Evolutionary conservation across 2,329 filamentous ascomycete species (phyloP).

Genomic region (Calonectria ilicicola): DNA sequence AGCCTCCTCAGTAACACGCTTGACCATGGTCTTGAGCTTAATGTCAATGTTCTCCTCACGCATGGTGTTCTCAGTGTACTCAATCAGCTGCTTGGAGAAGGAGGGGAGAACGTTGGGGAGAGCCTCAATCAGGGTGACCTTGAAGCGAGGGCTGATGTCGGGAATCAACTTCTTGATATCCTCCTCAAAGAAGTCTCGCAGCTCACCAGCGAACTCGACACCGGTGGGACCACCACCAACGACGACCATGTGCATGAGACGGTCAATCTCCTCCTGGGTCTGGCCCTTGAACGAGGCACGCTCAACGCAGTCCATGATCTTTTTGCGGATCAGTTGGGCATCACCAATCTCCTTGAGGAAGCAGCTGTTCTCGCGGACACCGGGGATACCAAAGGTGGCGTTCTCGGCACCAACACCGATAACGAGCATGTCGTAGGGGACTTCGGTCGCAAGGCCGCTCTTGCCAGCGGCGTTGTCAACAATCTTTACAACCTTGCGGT

Average conservation of each 20-base stretch:
- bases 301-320: conserved; percentile 99
- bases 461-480: conserved; percentile 94
- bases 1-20: conserved; percentile 91
- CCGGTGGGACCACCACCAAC: conserved; percentile 94
- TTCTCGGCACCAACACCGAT: conserved; percentile 98
- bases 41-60: conserved; percentile 99
- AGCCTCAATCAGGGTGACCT: conserved; percentile 96
- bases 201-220: conserved; percentile 97
- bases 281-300: conserved; percentile 99
- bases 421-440: conserved; percentile 98
- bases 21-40: conserved; percentile 98
- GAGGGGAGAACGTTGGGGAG: conserved; percentile 96
- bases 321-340: conserved; percentile 95
- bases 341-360: conserved; percentile 99
- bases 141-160: conserved; percentile 94
- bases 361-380: conserved; percentile 93
- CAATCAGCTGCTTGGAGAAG: conserved; percentile 99
- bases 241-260: conserved; percentile 97
- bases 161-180: conserved; percentile 99
- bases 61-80: conserved; percentile 99
- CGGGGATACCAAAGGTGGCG: conserved; percentile 96
- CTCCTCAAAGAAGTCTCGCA: conserved; percentile 98
- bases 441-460: conserved; percentile 83
- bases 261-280: conserved; percentile 86
- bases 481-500: conserved; percentile 89